Evolutionary conservation across 352 stramenopile species (phyloP).

Genomic region (Phytopythium mirpurense): DNA sequence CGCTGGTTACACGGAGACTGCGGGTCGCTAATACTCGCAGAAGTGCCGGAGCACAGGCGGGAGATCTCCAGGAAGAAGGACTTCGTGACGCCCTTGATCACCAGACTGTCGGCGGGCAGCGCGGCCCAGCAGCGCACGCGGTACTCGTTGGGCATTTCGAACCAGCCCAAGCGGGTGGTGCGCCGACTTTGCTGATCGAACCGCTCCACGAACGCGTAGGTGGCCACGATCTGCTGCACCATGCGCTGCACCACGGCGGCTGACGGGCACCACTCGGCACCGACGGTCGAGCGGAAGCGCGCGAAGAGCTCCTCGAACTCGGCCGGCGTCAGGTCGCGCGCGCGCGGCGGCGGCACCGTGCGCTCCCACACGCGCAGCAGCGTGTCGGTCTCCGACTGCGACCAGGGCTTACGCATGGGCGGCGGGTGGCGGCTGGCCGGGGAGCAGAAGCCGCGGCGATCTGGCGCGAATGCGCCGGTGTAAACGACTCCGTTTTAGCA

Average conservation of each 20-base stretch:
- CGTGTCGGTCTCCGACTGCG: slow-evolving; percentile 11
- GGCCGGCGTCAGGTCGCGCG: slow-evolving; percentile 14
- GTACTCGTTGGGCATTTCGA: slow-evolving; percentile 20
- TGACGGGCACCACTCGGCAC: slow-evolving; percentile 11
- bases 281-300: slow-evolving; percentile 20
- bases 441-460: no score
- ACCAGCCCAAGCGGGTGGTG: slow-evolving; percentile 15
- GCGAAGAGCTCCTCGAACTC: slow-evolving; percentile 21
- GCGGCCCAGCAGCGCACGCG: slow-evolving; percentile 18
- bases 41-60: slow-evolving; percentile 18
- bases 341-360: slow-evolving; percentile 21
- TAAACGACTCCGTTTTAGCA: no score
- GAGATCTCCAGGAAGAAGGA: slow-evolving; percentile 23
- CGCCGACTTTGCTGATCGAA: slow-evolving; percentile 18
- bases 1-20: no score
- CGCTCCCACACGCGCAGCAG: slow-evolving; percentile 27
- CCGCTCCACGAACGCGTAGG: slow-evolving; percentile 26
- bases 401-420: neutral
- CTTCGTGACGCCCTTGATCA: slow-evolving; percentile 16
- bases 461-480: no score
- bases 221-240: slow-evolving; percentile 24
- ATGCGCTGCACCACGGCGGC: slow-evolving; percentile 20
- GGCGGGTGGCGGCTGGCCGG: neutral
- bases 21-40: no score
- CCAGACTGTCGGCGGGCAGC: slow-evolving; percentile 21